Percentiles rank a stretch among this genome's conserved stretches.
Evolutionary conservation across 2,329 filamentous ascomycete species (phyloP).

Genomic region (Sporothrix brasiliensis): DNA sequence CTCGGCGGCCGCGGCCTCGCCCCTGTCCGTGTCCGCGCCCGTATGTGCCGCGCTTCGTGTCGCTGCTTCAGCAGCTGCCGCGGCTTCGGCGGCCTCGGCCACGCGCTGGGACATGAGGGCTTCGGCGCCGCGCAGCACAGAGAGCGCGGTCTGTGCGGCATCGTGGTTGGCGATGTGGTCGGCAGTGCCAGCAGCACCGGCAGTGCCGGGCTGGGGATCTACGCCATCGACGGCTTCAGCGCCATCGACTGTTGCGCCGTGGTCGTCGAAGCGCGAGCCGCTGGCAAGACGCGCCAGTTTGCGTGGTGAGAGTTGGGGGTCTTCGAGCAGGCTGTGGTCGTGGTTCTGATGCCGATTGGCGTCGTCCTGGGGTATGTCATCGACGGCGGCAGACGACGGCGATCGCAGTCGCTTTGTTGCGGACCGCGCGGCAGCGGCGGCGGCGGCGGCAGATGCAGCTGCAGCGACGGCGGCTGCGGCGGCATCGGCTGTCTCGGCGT

Average conservation of each 20-base stretch:
- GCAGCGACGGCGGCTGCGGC: slow-evolving; percentile 37
- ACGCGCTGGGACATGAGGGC: slow-evolving; percentile 32
- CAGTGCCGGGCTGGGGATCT: neutral
- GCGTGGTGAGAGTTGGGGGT: slow-evolving; percentile 53
- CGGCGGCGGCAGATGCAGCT: slow-evolving; percentile 43
- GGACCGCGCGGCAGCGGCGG: slow-evolving; percentile 19
- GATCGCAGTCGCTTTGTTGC: slow-evolving; percentile 44
- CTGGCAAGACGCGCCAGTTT: slow-evolving; percentile 57
- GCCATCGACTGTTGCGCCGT: neutral
- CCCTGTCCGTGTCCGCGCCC: neutral
- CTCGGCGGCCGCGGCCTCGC: neutral
- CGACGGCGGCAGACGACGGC: slow-evolving; percentile 43
- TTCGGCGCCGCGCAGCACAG: slow-evolving; percentile 34
- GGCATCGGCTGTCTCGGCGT: slow-evolving; percentile 33
- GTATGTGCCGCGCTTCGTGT: neutral
- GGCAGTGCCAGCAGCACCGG: neutral
- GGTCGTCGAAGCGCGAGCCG: slow-evolving; percentile 34
- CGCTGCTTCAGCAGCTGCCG: slow-evolving; percentile 39
- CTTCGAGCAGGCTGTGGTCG: slow-evolving; percentile 33
- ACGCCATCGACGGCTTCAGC: neutral
- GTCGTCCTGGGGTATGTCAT: slow-evolving; percentile 27
- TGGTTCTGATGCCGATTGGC: slow-evolving; percentile 35
- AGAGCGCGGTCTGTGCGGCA: slow-evolving; percentile 56
- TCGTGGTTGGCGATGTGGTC: slow-evolving; percentile 48
- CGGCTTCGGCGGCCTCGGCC: slow-evolving; percentile 43